Percentiles rank a stretch among this genome's conserved stretches.
phyloP scores from a whole-genome alignment of 2,329 filamentous ascomycete genomes.

The Didymella exigua region DNA sequence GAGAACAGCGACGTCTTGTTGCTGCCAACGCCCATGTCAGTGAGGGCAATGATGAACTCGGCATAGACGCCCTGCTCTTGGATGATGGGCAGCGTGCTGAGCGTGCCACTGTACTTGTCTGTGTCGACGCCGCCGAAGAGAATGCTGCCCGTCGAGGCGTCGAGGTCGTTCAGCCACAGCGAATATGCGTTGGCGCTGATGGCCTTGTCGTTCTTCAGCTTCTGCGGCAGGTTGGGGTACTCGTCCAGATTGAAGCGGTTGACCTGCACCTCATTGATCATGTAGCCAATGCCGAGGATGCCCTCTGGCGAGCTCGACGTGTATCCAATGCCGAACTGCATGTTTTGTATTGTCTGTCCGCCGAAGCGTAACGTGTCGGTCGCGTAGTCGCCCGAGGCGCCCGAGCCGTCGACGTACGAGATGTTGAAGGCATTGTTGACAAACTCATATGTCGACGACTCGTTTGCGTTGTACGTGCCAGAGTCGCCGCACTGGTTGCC shows the following conservation, averaged over 20 bases:
- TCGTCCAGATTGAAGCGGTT: conserved; percentile 57
- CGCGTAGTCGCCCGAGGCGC: conserved; percentile 78
- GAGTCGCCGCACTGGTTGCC: conserved; percentile 62
- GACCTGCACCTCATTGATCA: conserved; percentile 76
- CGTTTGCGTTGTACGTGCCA: conserved; percentile 72
- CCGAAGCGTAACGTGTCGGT: conserved; percentile 72
- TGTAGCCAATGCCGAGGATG: conserved; percentile 85
- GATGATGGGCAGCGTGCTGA: conserved; percentile 67
- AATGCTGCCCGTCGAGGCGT: conserved; percentile 70
- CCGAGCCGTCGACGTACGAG: conserved; percentile 81
- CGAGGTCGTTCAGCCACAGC: conserved; percentile 65
- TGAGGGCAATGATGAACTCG: conserved; percentile 59
- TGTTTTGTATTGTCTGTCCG: conserved; percentile 56
- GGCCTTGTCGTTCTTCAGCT: conserved; percentile 65
- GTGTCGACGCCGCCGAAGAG: conserved; percentile 83
- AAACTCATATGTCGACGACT: conserved; percentile 77
- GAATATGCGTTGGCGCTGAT: conserved; percentile 71
- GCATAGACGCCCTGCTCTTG: conserved; percentile 56
- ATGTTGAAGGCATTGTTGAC: conserved; percentile 83
- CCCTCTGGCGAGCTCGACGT: conserved; percentile 64
- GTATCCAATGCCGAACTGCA: conserved; percentile 79
- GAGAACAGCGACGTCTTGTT: conserved; percentile 51
- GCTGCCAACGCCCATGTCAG: conserved; percentile 52
- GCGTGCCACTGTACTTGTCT: conserved; percentile 69
- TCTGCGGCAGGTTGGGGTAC: conserved; percentile 68